A percentile compares a stretch with the other conserved stretches of the same genome.
These are phyloP conservation scores for Suaeda aralocaspica DNA, from an alignment of 148 eudicot species.

Conservation along the genomic window DNA sequence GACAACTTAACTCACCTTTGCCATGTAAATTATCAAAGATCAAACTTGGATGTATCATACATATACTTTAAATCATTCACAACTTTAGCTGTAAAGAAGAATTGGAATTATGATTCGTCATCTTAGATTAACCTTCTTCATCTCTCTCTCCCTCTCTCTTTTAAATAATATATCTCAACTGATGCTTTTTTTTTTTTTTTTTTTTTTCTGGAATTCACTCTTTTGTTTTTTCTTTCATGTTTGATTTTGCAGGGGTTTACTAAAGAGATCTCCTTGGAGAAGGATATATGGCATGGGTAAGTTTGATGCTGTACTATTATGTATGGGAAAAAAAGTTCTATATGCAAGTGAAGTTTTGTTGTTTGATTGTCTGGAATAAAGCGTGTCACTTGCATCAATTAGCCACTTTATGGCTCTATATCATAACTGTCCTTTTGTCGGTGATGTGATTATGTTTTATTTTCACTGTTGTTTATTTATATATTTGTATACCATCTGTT, in stretches of 20 bases:
- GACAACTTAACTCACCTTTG: too few species aligned
- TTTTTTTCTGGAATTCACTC: not conserved
- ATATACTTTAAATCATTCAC: too few species aligned
- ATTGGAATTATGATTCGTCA: not conserved
- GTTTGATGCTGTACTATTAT: conserved; percentile 22
- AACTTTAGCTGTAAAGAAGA: not conserved
- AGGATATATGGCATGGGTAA: conserved; percentile 96
- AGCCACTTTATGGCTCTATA: too few species aligned
- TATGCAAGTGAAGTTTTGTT: not conserved
- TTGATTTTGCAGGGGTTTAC: conserved; percentile 78
- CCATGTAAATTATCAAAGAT: too few species aligned
- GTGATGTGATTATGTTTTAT: not conserved
- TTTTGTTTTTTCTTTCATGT: conserved; percentile 7
- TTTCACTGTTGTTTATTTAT: not conserved
- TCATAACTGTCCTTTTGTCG: too few species aligned
- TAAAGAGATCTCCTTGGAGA: conserved; percentile 86
- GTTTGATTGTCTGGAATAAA: too few species aligned
- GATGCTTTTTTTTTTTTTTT: not conserved
- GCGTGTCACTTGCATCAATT: too few species aligned
- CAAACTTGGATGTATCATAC: too few species aligned
- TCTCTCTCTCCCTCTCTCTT: too few species aligned
- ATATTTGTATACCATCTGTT: not conserved
- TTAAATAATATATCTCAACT: too few species aligned
- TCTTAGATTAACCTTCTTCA: not conserved
- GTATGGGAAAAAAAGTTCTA: not conserved